Percentiles rank a stretch among this genome's conserved stretches.
phyloP scores from a whole-genome alignment of 2,329 filamentous ascomycete species.

The Cordyceps pruinosa region DNA sequence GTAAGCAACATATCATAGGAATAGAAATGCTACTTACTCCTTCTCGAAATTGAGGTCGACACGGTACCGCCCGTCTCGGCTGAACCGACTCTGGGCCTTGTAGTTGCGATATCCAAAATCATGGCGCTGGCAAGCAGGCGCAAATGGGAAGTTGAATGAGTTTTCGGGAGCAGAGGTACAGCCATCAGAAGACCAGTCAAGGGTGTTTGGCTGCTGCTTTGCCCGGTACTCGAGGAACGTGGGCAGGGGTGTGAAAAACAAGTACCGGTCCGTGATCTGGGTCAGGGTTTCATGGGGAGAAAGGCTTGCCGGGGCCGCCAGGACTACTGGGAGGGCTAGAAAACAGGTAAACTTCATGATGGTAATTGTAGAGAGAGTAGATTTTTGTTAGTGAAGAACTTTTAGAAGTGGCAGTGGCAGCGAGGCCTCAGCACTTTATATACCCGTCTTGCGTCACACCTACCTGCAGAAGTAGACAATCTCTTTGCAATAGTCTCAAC shows the following conservation, averaged over 20 bases:
- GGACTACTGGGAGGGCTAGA: conserved; percentile 8
- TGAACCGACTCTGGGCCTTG: conserved; percentile 29
- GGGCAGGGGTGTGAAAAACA: conserved; percentile 1
- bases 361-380: neutral
- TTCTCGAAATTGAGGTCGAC: conserved; percentile 39
- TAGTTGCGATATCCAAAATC: conserved; percentile 39
- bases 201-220: neutral
- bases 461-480: too few species aligned
- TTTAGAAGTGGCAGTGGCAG: too few species aligned
- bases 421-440: neutral
- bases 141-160: conserved; percentile 22
- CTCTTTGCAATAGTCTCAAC: too few species aligned
- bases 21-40: conserved; percentile 20
- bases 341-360: conserved; percentile 7
- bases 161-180: conserved; percentile 21
- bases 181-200: conserved; percentile 20
- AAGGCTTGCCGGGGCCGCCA: conserved; percentile 24
- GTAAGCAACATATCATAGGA: neutral
- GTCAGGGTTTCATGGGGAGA: conserved; percentile 17
- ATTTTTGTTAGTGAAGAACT: too few species aligned
- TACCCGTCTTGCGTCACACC: too few species aligned
- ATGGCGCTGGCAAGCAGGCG: conserved; percentile 30
- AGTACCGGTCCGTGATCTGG: conserved; percentile 6
- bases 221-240: neutral
- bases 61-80: conserved; percentile 24